Conservation (phyloP, 2,329 filamentous ascomycete genomes). For the Talaromyces sp. region DNA sequence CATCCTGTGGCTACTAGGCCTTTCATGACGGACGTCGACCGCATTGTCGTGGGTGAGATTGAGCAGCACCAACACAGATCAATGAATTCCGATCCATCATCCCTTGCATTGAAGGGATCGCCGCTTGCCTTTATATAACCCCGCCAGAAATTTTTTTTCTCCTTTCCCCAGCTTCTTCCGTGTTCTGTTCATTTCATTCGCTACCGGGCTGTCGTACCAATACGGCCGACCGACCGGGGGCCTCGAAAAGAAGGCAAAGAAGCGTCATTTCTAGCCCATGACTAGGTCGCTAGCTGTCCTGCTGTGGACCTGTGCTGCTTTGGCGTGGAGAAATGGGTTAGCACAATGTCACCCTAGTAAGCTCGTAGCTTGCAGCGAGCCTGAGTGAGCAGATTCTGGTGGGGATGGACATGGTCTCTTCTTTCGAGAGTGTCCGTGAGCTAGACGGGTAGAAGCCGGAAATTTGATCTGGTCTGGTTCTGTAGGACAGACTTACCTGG, state of each 20-base stretch:
- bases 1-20: constrained; percentile 11
- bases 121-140: constrained; percentile 1
- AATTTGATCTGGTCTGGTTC: background rate
- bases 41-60: constrained; percentile 3
- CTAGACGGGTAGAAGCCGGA: constrained; percentile 1
- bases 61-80: background rate
- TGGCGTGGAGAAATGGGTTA: background rate
- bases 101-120: constrained; percentile 1
- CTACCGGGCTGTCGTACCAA: background rate
- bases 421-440: background rate
- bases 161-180: background rate
- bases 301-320: constrained; percentile 1
- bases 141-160: background rate
- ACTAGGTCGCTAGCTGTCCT: background rate
- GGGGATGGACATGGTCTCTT: background rate
- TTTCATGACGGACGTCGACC: constrained; percentile 12
- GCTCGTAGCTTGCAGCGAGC: background rate
- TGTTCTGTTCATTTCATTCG: constrained; percentile 9
- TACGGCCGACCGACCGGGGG: background rate
- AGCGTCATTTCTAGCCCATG: background rate
- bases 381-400: background rate
- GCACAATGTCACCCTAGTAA: constrained; percentile 12
- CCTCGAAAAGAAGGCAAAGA: background rate
- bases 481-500: background rate
- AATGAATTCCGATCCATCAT: background rate